Percentiles rank a stretch among this genome's conserved stretches.
These are phyloP conservation scores for Bjerkandera adusta DNA, from an alignment of 1,284 basidiomycete genomes.

Conservation along the genomic window DNA sequence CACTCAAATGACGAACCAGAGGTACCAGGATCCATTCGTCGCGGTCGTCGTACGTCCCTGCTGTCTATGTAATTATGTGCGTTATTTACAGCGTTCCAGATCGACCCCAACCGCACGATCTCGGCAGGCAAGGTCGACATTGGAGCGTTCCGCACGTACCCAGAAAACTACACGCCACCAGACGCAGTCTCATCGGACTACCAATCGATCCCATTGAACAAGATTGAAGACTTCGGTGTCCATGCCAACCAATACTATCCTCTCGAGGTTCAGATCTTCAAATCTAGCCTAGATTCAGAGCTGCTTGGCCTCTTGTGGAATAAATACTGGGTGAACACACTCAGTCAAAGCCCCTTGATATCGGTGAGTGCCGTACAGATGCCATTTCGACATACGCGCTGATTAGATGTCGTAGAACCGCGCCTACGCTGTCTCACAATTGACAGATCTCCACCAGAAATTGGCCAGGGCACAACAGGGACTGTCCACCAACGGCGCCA, in stretches of 20 bases:
- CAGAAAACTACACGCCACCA: conserved; percentile 86
- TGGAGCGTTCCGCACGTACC: conserved; percentile 96
- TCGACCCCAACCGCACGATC: conserved; percentile 97
- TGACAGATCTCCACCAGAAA: conserved; percentile 88
- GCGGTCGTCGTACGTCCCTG: conserved; percentile 82
- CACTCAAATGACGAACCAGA: conserved; percentile 94
- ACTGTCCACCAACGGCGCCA: conserved; percentile 55
- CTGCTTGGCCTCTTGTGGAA: conserved; percentile 94
- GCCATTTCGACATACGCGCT: neutral
- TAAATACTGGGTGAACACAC: conserved; percentile 98
- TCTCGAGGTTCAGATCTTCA: conserved; percentile 94
- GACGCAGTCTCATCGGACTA: conserved; percentile 74
- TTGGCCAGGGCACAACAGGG: conserved; percentile 61
- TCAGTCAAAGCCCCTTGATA: conserved; percentile 88
- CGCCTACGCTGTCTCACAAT: conserved; percentile 86
- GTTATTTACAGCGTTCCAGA: conserved; percentile 60
- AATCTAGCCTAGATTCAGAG: conserved; percentile 83
- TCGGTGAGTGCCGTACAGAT: conserved; percentile 55
- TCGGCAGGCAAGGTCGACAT: conserved; percentile 98
- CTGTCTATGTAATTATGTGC: too few species aligned
- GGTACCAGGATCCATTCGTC: conserved; percentile 94
- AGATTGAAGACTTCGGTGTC: conserved; percentile 97
- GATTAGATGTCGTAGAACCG: conserved; percentile 65
- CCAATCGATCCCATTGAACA: conserved; percentile 91
- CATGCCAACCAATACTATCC: conserved; percentile 97